Evolutionary conservation across 805 yeast genomes (phyloP).

Genomic region (Candida cerambycidarum): DNA sequence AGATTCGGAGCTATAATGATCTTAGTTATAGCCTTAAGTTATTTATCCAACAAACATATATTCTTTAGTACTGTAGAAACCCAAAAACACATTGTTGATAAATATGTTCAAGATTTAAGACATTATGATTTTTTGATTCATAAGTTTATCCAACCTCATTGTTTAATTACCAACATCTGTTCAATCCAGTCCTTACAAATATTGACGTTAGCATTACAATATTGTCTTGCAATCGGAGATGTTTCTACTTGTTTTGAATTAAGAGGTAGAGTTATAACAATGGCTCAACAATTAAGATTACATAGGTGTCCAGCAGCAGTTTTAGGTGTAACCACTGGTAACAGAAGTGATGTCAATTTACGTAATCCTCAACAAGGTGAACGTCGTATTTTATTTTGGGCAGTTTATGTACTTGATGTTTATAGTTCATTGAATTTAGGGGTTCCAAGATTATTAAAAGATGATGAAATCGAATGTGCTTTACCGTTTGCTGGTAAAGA

Average conservation of each 20-base stretch:
- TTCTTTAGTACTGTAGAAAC: slow-evolving; percentile 23
- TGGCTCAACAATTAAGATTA: slow-evolving; percentile 82
- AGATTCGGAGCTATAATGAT: slow-evolving; percentile 56
- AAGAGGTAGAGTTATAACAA: slow-evolving; percentile 71
- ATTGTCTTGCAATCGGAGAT: slow-evolving; percentile 73
- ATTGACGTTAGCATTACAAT: slow-evolving; percentile 64
- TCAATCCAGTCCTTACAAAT: slow-evolving; percentile 71
- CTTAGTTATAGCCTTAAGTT: slow-evolving; percentile 48
- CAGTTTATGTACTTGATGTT: slow-evolving; percentile 72
- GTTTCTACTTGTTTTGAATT: slow-evolving; percentile 70
- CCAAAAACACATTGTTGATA: slow-evolving; percentile 15
- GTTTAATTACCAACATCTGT: slow-evolving; percentile 54
- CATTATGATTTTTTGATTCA: slow-evolving; percentile 63
- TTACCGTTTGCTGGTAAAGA: slow-evolving; percentile 60
- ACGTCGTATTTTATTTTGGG: slow-evolving; percentile 82
- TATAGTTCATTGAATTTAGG: slow-evolving; percentile 77
- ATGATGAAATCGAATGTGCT: slow-evolving; percentile 83
- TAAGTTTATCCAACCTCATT: slow-evolving; percentile 59
- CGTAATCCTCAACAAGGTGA: slow-evolving; percentile 76
- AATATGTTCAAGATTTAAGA: slow-evolving; percentile 28
- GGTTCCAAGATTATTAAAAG: slow-evolving; percentile 77
- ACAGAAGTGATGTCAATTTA: slow-evolving; percentile 32
- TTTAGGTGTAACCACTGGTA: slow-evolving; percentile 54
- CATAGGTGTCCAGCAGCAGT: slow-evolving; percentile 89
- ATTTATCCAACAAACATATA: slow-evolving; percentile 39